Base-by-base conservation (phyloP, 169 alveolate genomes). In the Cryptosporidium viatorum region DNA sequence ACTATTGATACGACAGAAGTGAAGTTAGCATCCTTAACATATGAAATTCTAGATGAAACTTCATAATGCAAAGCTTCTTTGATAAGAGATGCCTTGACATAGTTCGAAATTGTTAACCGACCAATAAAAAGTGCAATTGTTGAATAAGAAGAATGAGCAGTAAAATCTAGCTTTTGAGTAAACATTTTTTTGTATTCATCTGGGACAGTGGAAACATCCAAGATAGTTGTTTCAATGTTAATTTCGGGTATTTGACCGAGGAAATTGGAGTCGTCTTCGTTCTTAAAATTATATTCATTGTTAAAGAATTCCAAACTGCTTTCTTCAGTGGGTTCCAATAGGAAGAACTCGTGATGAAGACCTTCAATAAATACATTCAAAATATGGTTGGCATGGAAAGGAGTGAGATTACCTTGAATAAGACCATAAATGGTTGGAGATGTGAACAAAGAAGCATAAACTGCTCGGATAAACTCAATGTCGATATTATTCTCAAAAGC, bases 321-420 rank as follows among this genome's bases (percentile, higher is more conserved):
- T n/a, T 65, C 71, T 8, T 4, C 14, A 1, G 14, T 65, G 7
- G 3, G 0, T 29, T 65, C 65, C 67, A 9, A 16, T 1, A 8
- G 7, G 69, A 71, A 71, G 45, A 33, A 45, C 26, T 35, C 26
- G 26, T 71, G 85, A 10, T 50, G 6, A 12, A 71, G 39, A 6
- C 85, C 26, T 59, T 71, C 45, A 7, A 71, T 18, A 35, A 71
- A 71, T n/a, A 71, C 85, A 50, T 71, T 71, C 60, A 71, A 18
- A 16, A 29, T 33, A 33, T 71, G 85, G 29, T 71, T 71, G 51
- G 85, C 67, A 14, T 71, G 60, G 60, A 65, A 65, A 8, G 71
- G 71, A 29, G 71, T 65, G 26, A 65, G 71, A 51, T 65, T 65
- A 2, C 71, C 71, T 29, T 65, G 29, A n/a, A 65, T 65, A 10